Evolutionary conservation across 768 basidiomycete genomes (phyloP), one percentile per base, ranked within the genome.

Genomic region (Leccinellum albellum): DNA sequence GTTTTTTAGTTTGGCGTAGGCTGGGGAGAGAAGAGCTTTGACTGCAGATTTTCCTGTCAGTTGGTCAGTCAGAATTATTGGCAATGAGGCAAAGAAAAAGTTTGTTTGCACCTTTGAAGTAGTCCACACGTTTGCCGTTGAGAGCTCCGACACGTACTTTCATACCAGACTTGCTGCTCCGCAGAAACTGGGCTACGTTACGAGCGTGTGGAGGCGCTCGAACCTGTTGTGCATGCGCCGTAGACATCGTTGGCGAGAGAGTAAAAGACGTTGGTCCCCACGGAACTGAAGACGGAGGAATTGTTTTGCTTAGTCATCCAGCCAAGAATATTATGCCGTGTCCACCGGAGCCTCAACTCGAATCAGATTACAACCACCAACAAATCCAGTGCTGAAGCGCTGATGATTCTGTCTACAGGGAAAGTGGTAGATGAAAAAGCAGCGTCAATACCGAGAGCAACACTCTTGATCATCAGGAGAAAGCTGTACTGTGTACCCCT

Each of bases 51-150:
- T 94, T 67, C 97, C 96, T 98, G 64, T 17, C 10, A 13, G 46
- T 29, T 17, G 10, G 31, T 23, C 6, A 14, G 47, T 61, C 23
- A 52, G 24, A 14, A 28, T 1, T 35, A 14, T 4, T 12, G 8
- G 7, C 45, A 32, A 62, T 4, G 21, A 32, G 15, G 42, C 2
- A 0, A 23, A 24, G 24, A 29, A 23, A 26, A 21, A 20, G 1
- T 12, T n/a, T 23, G 24, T 32, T 31, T 80, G 63, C 51, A 94
- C 96, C 97, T 79, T 94, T 99, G 81, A 98, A 99, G 76, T 98
- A 99, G 73, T 98, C 96, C 51, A 95, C 76, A 33, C 96, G 87
- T 74, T 96, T 97, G 23, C 96, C 96, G 64, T 92, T 92, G 66
- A 98, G 75, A 9, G 94, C 89, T 21, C 97, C 97, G 10, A 89